Percentiles rank a stretch among this genome's conserved stretches.
Conservation (phyloP, 176 grass and related monocot genomes). For the Zoysia pacifica region DNA sequence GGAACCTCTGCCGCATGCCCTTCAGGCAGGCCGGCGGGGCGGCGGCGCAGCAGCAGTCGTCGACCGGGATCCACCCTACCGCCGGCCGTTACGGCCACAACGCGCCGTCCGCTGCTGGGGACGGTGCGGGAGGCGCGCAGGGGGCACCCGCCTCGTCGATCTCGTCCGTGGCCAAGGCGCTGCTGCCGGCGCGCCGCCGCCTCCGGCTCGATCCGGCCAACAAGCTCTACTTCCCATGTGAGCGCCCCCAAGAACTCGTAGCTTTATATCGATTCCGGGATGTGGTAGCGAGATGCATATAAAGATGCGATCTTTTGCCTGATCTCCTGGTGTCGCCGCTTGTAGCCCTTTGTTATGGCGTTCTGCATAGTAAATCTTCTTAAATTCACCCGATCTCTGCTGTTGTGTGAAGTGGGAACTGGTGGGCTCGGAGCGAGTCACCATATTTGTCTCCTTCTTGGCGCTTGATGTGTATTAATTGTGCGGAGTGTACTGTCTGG, state of each 20-base stretch:
- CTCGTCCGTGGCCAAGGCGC: slow-evolving; percentile 71
- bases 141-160: slow-evolving; percentile 53
- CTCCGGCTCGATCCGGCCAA: slow-evolving; percentile 85
- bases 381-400: slow-evolving; percentile 25
- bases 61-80: slow-evolving; percentile 62
- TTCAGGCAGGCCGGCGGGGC: slow-evolving; percentile 65
- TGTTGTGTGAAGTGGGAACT: slow-evolving; percentile 20
- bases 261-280: slow-evolving; percentile 31
- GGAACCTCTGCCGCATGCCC: slow-evolving; percentile 91
- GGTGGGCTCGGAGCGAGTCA: background rate
- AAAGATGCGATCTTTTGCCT: slow-evolving; percentile 26
- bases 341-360: background rate
- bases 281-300: background rate
- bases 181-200: slow-evolving; percentile 67
- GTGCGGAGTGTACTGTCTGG: background rate
- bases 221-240: slow-evolving; percentile 99
- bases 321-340: background rate
- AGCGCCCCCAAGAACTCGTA: slow-evolving; percentile 35
- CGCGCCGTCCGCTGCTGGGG: slow-evolving; percentile 21
- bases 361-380: slow-evolving; percentile 13
- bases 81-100: slow-evolving; percentile 58
- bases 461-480: background rate
- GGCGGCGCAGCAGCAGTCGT: slow-evolving; percentile 46
- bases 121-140: slow-evolving; percentile 20
- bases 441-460: background rate